A percentile compares a stretch with the other conserved stretches of the same genome.
phyloP scores from a whole-genome alignment of 257 asterid species.

The Solanum tarijense region DNA sequence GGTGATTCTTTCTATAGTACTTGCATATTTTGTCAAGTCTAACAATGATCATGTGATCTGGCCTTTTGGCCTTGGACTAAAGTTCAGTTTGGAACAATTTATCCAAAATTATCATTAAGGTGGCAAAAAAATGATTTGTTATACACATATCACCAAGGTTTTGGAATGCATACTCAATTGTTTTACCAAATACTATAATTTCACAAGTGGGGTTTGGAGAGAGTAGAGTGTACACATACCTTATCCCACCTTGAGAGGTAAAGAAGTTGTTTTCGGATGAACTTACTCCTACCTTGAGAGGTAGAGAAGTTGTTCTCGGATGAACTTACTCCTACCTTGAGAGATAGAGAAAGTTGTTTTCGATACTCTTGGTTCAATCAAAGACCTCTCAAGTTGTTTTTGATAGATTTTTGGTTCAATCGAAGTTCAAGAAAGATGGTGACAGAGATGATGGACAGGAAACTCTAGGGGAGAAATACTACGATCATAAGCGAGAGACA shows the following conservation, averaged over 20 bases:
- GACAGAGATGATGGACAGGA: too few species aligned
- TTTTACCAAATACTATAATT: neutral
- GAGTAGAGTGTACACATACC: neutral
- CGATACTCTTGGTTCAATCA: neutral
- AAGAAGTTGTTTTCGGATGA: too few species aligned
- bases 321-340: neutral
- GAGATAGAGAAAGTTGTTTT: too few species aligned
- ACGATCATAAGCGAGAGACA: neutral
- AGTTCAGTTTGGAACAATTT: neutral
- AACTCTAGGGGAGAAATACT: too few species aligned
- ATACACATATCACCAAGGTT: neutral
- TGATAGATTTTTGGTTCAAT: neutral
- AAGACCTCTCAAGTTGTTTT: too few species aligned
- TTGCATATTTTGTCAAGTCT: neutral
- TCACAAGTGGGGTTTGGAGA: too few species aligned
- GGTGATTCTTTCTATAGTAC: neutral
- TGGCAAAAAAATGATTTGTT: neutral
- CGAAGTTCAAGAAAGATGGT: neutral
- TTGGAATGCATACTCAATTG: neutral
- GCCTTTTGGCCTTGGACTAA: neutral
- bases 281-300: neutral
- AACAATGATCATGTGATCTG: neutral
- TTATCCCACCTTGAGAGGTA: neutral
- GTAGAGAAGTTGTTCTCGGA: too few species aligned
- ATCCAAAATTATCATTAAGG: neutral